Conservation (phyloP, 495 filamentous ascomycete species). For the Aspergillus incahuasiensis region DNA sequence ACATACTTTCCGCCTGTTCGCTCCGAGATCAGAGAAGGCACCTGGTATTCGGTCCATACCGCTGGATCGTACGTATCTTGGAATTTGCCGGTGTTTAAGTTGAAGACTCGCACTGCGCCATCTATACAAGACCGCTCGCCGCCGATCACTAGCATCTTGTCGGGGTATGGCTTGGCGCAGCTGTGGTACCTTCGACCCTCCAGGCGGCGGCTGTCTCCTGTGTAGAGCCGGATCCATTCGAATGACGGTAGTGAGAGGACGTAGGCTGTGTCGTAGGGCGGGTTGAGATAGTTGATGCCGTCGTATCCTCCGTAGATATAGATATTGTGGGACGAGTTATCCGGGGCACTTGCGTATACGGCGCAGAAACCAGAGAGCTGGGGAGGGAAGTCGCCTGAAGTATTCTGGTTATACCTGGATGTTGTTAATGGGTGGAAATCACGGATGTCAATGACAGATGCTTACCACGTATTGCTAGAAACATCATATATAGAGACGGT, state of each 20-base stretch:
- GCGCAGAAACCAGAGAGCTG: slow-evolving; percentile 52
- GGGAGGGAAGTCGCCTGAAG: too few relatives aligned
- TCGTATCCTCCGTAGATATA: slow-evolving; percentile 74
- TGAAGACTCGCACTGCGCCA: too few relatives aligned
- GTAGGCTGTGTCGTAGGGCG: slow-evolving; percentile 62
- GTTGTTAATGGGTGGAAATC: slow-evolving; percentile 34
- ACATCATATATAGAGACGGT: slow-evolving; percentile 68
- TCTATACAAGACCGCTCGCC: too few relatives aligned
- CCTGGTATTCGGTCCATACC: slow-evolving; percentile 52
- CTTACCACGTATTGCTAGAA: slow-evolving; percentile 44
- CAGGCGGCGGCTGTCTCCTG: slow-evolving; percentile 26
- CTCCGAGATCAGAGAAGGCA: slow-evolving; percentile 50
- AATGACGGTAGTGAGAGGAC: slow-evolving; percentile 72
- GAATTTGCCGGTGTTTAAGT: slow-evolving; percentile 37
- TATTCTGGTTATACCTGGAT: slow-evolving; percentile 22
- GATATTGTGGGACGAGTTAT: slow-evolving; percentile 61
- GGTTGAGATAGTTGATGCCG: slow-evolving; percentile 32
- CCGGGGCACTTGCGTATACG: slow-evolving; percentile 57
- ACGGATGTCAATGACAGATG: too few relatives aligned
- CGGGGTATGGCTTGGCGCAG: slow-evolving; percentile 63
- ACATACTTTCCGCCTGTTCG: slow-evolving; percentile 59
- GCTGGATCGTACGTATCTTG: slow-evolving; percentile 57
- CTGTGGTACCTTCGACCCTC: slow-evolving; percentile 58
- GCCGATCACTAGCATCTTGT: slow-evolving; percentile 70
- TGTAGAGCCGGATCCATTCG: slow-evolving; percentile 60